phyloP scores from a whole-genome alignment of 306 rosid genomes.

The Pterocarpus macrocarpus region DNA sequence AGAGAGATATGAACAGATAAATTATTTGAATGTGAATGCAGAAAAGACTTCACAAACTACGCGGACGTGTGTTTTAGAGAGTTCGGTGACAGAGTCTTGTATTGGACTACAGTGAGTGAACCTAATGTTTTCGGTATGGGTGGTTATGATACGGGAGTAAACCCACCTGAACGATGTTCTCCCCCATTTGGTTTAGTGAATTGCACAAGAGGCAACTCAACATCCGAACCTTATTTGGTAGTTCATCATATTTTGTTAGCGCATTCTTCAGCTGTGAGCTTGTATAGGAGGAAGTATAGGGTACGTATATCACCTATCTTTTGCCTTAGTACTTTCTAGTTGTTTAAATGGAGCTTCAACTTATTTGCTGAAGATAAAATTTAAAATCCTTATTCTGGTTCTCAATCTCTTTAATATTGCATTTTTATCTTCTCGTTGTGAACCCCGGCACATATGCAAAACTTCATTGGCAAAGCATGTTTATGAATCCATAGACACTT shows the following conservation, averaged over 20 bases:
- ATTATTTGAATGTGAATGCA: conserved; percentile 50
- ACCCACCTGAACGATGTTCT: conserved; percentile 72
- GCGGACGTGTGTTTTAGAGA: conserved; percentile 68
- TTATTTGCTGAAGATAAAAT: not conserved
- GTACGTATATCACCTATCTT: conserved; percentile 39
- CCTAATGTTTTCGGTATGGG: conserved; percentile 54
- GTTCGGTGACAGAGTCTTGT: conserved; percentile 71
- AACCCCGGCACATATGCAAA: not conserved
- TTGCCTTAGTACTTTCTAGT: not conserved
- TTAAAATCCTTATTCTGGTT: not conserved
- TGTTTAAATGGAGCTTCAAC: not conserved
- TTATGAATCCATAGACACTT: not conserved
- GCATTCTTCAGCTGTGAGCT: conserved; percentile 38
- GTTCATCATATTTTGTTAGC: conserved; percentile 62
- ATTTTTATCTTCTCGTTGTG: not conserved
- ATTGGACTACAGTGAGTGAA: conserved; percentile 74
- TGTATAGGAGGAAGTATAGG: conserved; percentile 61
- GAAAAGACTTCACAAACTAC: conserved; percentile 51
- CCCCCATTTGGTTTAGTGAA: conserved; percentile 54
- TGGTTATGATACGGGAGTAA: conserved; percentile 58
- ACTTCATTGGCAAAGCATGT: not conserved
- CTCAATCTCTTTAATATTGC: not conserved
- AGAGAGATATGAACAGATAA: not conserved
- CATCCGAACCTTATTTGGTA: conserved; percentile 68
- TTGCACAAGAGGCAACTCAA: conserved; percentile 66